Base-by-base conservation (phyloP, 768 basidiomycete genomes). In the Gyrodon lividus region DNA sequence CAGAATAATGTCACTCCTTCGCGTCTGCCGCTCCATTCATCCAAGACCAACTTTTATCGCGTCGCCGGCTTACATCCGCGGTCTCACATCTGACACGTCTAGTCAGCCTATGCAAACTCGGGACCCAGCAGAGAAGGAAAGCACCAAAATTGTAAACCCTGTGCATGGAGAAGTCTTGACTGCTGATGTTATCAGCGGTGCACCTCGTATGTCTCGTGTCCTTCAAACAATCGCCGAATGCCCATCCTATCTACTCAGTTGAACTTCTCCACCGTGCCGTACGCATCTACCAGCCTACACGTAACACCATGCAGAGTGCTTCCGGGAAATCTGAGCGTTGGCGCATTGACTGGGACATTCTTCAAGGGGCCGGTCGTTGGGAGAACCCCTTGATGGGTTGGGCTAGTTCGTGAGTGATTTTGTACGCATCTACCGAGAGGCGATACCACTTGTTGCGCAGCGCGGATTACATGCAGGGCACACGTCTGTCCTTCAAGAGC, bases 361-460 rank as follows among this genome's bases (percentile, higher is more conserved):
- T 98, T n/a, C 83, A 82, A 51, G 92, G 95, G 30, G 85, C 81
- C 24, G 93, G 91, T 12, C 80, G 96, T 46, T 99, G 96, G 96
- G 94, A 98, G 78, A 99, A 98, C 65, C 92, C 92, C 4, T 69
- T 99, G 59, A 99, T 98, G 92, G 96, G 96, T 39, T 99, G 82
- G 77, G 95, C 94, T 0, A 90, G 87, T 74, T 93, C 92, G 89
- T 95, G 67, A 72, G 89, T 79, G 12, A n/a, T 50, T 19, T 46
- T 35, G 37, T 39, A 22, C 5, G 28, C 31, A 30, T 24, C 13
- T 46, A 43, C 47, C n/a, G 45, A 57, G 48, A 33, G 30, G 4
- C 12, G 16, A 22, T 39, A 40, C 54, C 30, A 16, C 60, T 24
- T 2, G 30, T 20, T 28, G 38, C 17, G 16, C 54, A 92, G 92